Evolutionary conservation across 2,329 filamentous ascomycete species (phyloP).

Genomic region (Alternaria ethzedia): DNA sequence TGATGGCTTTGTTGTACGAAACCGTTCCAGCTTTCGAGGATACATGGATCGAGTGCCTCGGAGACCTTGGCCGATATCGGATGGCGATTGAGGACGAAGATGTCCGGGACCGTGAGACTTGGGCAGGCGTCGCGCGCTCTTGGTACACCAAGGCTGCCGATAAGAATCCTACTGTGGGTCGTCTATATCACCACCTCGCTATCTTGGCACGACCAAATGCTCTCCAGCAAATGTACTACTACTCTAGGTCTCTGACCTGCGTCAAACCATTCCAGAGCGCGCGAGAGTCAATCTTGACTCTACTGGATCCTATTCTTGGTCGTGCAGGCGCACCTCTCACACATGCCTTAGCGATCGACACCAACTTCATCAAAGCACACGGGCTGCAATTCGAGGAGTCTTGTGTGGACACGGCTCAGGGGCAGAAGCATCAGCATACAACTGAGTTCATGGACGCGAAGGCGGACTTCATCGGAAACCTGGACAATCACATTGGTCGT

Average conservation of each 20-base stretch:
- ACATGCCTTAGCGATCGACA: constrained; percentile 58
- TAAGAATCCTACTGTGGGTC: constrained; percentile 73
- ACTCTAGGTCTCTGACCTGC: constrained; percentile 73
- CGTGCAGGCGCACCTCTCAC: constrained; percentile 36
- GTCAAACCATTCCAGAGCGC: constrained; percentile 71
- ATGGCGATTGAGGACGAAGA: constrained; percentile 93
- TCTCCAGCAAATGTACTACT: constrained; percentile 75
- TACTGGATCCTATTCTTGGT: constrained; percentile 64
- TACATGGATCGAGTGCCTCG: constrained; percentile 93
- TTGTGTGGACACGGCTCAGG: constrained; percentile 22
- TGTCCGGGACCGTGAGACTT: constrained; percentile 75
- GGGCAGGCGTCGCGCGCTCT: constrained; percentile 78
- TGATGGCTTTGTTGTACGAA: constrained; percentile 86
- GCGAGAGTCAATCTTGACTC: constrained; percentile 71
- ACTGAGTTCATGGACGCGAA: constrained; percentile 57
- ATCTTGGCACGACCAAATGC: constrained; percentile 75
- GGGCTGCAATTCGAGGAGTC: constrained; percentile 67
- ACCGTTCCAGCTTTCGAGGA: constrained; percentile 83
- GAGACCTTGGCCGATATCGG: constrained; percentile 81
- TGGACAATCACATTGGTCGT: constrained; percentile 65
- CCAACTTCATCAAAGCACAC: constrained; percentile 68
- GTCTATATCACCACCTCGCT: constrained; percentile 87
- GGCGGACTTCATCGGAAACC: constrained; percentile 58
- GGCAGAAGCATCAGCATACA: not conserved
- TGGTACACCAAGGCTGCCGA: constrained; percentile 86